Conservation (phyloP, 2,329 filamentous ascomycete genomes). For the Ascochyta clinopodiicola region DNA sequence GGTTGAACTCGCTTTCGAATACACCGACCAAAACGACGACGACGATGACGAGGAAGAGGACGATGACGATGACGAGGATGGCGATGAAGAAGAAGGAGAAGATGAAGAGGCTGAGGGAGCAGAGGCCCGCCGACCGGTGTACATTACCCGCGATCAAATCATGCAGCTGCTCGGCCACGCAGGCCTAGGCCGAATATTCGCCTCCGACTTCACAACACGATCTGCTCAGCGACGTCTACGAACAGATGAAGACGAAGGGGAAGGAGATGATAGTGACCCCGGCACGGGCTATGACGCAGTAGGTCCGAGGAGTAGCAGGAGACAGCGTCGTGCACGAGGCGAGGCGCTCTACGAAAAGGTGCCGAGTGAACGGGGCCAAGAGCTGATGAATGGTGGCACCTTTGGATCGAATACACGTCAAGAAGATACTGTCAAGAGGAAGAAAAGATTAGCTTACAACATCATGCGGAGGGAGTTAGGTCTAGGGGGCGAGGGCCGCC, state of each 20-base stretch:
- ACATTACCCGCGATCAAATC: constrained; percentile 59
- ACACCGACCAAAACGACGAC: constrained; percentile 48
- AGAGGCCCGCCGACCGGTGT: constrained; percentile 33
- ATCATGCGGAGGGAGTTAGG: constrained; percentile 85
- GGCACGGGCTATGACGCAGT: constrained; percentile 48
- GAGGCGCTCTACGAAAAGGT: constrained; percentile 74
- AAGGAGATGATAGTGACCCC: constrained; percentile 46
- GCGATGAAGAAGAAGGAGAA: constrained; percentile 33
- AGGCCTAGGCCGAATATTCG: constrained; percentile 61
- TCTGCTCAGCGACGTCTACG: constrained; percentile 21
- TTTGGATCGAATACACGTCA: constrained; percentile 73
- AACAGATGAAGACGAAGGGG: constrained; percentile 45
- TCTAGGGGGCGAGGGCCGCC: constrained; percentile 63
- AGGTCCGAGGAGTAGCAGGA: constrained; percentile 36
- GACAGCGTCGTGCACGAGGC: constrained; percentile 54
- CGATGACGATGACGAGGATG: constrained; percentile 33
- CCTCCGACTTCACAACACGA: constrained; percentile 37
- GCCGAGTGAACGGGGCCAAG: constrained; percentile 76
- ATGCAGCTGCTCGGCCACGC: constrained; percentile 61
- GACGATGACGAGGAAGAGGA: constrained; percentile 38
- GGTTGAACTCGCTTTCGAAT: constrained; percentile 51
- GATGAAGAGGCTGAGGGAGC: constrained; percentile 41
- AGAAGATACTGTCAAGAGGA: constrained; percentile 63
- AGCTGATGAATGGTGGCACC: constrained; percentile 80
- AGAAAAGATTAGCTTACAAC: constrained; percentile 67